Evolutionary conservation across 2,329 filamentous ascomycete genomes (phyloP).

Genomic region (Neonectria faginata): DNA sequence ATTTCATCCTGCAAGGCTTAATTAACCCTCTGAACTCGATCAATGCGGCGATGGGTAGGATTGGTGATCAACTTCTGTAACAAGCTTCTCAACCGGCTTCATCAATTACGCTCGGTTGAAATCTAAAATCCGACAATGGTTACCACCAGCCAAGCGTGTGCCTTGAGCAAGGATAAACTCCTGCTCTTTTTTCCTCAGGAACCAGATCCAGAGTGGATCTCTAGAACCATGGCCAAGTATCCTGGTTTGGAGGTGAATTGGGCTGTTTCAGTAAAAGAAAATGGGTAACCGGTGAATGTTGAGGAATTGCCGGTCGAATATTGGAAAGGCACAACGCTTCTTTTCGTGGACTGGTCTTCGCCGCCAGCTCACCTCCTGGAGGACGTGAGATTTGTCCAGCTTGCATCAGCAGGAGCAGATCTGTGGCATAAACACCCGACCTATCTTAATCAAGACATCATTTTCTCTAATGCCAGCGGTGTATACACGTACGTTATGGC

Average conservation of each 20-base stretch:
- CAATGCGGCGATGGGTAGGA: not conserved
- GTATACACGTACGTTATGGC: not conserved
- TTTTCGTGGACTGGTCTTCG: slow-evolving; percentile 3
- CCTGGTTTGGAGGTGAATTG: not conserved
- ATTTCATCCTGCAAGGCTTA: not conserved
- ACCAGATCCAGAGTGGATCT: not conserved
- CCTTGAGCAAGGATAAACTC: slow-evolving; percentile 1
- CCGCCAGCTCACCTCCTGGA: not conserved
- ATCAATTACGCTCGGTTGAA: not conserved
- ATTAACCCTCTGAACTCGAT: not conserved
- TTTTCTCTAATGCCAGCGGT: slow-evolving; percentile 1
- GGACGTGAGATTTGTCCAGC: not conserved
- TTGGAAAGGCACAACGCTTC: not conserved
- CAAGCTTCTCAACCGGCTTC: not conserved
- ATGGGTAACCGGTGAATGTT: not conserved
- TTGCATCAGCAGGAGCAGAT: slow-evolving; percentile 4
- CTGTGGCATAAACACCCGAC: not conserved
- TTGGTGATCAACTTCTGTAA: no score
- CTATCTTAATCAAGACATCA: not conserved
- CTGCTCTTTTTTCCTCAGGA: not conserved
- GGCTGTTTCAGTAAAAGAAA: not conserved
- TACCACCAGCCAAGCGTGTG: not conserved
- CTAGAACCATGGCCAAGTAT: not conserved
- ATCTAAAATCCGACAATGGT: not conserved
- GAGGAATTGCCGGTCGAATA: not conserved